These are phyloP conservation scores for Ganoderma lingzhi DNA, from an alignment of 1,284 basidiomycete species.

Conservation along the genomic window DNA sequence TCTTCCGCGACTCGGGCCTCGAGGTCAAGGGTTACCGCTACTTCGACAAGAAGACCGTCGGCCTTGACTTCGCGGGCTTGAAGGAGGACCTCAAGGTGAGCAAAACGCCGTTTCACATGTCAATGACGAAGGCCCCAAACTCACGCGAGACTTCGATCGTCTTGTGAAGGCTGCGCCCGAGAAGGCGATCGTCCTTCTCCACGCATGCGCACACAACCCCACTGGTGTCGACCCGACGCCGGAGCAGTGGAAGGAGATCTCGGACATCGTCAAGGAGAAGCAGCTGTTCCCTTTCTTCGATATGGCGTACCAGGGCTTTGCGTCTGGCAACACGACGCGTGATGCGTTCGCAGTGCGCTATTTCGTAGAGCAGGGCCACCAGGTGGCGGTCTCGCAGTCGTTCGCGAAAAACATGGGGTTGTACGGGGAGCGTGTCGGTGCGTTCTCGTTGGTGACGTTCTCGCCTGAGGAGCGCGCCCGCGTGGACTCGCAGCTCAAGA, in stretches of 20 bases:
- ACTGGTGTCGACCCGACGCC: slow-evolving; percentile 96
- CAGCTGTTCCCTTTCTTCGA: slow-evolving; percentile 94
- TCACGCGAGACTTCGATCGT: slow-evolving; percentile 1
- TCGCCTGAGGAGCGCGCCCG: slow-evolving; percentile 87
- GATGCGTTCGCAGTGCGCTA: slow-evolving; percentile 97
- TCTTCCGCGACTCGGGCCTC: slow-evolving; percentile 91
- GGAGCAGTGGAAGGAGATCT: slow-evolving; percentile 94
- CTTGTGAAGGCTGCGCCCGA: slow-evolving; percentile 72
- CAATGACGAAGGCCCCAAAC: neutral
- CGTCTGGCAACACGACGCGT: slow-evolving; percentile 86
- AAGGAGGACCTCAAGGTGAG: slow-evolving; percentile 84
- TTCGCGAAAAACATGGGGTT: slow-evolving; percentile 99
- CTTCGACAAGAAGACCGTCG: slow-evolving; percentile 95
- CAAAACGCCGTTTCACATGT: neutral
- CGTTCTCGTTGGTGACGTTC: slow-evolving; percentile 86
- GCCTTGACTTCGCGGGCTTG: slow-evolving; percentile 92
- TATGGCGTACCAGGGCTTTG: slow-evolving; percentile 98
- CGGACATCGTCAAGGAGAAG: slow-evolving; percentile 88
- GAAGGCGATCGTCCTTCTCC: slow-evolving; percentile 84
- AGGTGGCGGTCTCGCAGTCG: slow-evolving; percentile 88
- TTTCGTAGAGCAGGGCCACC: slow-evolving; percentile 91
- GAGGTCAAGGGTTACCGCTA: slow-evolving; percentile 95
- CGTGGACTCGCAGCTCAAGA: slow-evolving; percentile 94
- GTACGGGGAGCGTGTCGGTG: slow-evolving; percentile 96
- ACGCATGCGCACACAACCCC: slow-evolving; percentile 98